Conservation (phyloP, 495 filamentous ascomycete species). For the Podospora pseudocomata region DNA sequence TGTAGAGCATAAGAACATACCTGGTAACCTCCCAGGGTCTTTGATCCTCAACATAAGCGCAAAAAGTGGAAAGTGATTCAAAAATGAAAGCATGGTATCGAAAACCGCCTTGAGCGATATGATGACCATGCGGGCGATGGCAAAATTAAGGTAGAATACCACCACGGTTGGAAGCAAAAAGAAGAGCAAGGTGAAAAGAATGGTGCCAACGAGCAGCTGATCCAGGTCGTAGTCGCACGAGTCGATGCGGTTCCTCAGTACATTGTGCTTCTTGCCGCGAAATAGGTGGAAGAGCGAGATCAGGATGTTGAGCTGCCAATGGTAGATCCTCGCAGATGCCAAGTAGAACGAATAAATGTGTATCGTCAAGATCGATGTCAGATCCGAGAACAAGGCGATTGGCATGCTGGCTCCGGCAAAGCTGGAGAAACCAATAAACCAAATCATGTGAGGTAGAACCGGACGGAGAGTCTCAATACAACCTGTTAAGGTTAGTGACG, state of each 20-base stretch:
- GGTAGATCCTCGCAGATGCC: slow-evolving; percentile 91
- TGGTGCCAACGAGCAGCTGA: slow-evolving; percentile 93
- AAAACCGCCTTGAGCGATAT: slow-evolving; percentile 85
- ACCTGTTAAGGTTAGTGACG: slow-evolving; percentile 37
- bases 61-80: slow-evolving; percentile 98
- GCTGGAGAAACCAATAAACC: slow-evolving; percentile 89
- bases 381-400: slow-evolving; percentile 91
- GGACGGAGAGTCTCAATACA: slow-evolving; percentile 74
- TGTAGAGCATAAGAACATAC: slow-evolving; percentile 39
- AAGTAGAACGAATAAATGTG: slow-evolving; percentile 99
- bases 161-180: slow-evolving; percentile 92
- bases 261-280: slow-evolving; percentile 95
- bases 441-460: slow-evolving; percentile 78
- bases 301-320: slow-evolving; percentile 96
- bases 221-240: slow-evolving; percentile 99
- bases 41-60: slow-evolving; percentile 95
- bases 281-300: slow-evolving; percentile 97
- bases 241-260: slow-evolving; percentile 94
- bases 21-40: slow-evolving; percentile 84
- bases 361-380: slow-evolving; percentile 85
- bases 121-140: slow-evolving; percentile 87
- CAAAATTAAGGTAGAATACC: slow-evolving; percentile 96
- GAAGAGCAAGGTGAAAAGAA: slow-evolving; percentile 92
- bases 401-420: slow-evolving; percentile 97
- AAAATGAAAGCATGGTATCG: slow-evolving; percentile 84